Conservation (phyloP, 768 basidiomycete species). For the Tulasnella sp. region DNA sequence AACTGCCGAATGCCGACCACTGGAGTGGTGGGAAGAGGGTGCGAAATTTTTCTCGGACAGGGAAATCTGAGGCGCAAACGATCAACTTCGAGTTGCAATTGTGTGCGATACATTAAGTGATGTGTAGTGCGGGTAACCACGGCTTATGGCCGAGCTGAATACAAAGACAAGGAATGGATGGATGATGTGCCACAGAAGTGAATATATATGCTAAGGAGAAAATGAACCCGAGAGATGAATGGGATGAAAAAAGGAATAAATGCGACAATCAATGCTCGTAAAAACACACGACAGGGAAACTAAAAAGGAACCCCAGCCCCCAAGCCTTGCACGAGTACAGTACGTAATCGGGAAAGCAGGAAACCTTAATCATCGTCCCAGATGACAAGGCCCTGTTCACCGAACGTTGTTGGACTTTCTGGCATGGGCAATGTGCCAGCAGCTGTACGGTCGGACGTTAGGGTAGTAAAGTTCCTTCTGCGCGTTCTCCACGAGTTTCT, state of each 20-base stretch:
- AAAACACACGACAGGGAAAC: not conserved
- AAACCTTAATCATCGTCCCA: not conserved
- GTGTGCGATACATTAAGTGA: not conserved
- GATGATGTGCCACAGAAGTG: not conserved
- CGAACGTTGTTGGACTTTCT: slow-evolving; percentile 11
- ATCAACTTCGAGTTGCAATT: not conserved
- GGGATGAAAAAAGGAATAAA: not conserved
- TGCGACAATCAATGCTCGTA: not conserved
- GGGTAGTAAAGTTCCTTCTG: slow-evolving; percentile 55
- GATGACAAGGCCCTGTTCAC: not conserved
- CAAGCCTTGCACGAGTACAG: not conserved
- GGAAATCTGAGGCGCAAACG: not conserved
- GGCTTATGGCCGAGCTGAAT: not conserved
- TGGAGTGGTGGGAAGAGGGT: not conserved
- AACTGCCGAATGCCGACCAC: slow-evolving; percentile 10
- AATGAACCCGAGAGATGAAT: too few relatives aligned
- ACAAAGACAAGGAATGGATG: not conserved
- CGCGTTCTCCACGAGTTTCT: slow-evolving; percentile 45
- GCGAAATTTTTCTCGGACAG: not conserved
- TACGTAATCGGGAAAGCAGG: not conserved
- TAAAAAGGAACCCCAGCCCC: not conserved
- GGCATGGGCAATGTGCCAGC: slow-evolving; percentile 49
- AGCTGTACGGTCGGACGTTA: slow-evolving; percentile 36
- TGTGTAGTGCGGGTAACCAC: not conserved
- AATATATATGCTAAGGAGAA: too few relatives aligned